Evolutionary conservation across 108 stramenopile species (phyloP), one percentile per base, ranked within the genome.

Genomic region (Cyclotella baltica): DNA sequence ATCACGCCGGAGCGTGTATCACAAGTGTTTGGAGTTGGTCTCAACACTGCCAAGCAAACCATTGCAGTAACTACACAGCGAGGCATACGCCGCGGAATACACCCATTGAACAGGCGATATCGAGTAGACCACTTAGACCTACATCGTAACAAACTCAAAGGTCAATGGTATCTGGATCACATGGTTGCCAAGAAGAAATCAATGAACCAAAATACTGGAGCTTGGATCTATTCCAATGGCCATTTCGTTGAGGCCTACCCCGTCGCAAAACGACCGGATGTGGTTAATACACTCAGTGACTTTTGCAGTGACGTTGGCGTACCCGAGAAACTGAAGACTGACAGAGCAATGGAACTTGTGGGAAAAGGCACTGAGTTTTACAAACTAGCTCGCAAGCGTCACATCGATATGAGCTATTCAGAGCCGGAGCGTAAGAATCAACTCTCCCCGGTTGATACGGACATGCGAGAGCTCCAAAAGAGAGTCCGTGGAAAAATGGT

Each of bases 121-220:
- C 62, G 73, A 46, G 63, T 75, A 2, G 73, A 75, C 23, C 73
- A 75, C 11, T 20, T 75, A 16, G 30, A 75, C 38, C 38, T 75
- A n/a, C n/a, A n/a, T n/a, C n/a, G n/a, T n/a, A n/a, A n/a, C n/a
- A n/a, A n/a, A n/a, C n/a, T n/a, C n/a, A 47, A 50, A 31, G 63
- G 63, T 11, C 0, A 50, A 33, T 75, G 62, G 63, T 75, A 47
- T 6, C 2, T 33, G 35, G 73, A 75, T 23, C 28, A 6, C 23
- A 22, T 75, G 3, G 3, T 46, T 1, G 58, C 73, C 0, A 31
- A 47, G 2, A 35, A 37, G 19, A 65, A 15, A 52, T 70, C 69
- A 4, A 23, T 62, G 70, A n/a, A n/a, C n/a, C n/a, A n/a, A n/a
- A n/a, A n/a, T n/a, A n/a, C n/a, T n/a, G n/a, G n/a, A n/a, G n/a